Evolutionary conservation across 345 rosid genomes (phyloP).

Genomic region (Salix exigua): DNA sequence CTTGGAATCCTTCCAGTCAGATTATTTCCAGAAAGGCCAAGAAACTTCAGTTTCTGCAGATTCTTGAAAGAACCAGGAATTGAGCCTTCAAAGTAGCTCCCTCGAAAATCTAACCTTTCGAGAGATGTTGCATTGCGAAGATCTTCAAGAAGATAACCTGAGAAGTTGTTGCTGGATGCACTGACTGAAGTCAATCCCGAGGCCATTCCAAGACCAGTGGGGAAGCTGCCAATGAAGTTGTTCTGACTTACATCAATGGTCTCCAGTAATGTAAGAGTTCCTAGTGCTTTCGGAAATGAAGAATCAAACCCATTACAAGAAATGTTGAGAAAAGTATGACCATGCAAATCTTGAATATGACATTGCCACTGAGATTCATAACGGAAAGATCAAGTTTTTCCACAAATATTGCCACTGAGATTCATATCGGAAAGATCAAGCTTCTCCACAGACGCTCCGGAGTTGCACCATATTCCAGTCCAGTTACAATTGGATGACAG

Average conservation of each 20-base stretch:
- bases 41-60: constrained; percentile 67
- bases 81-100: constrained; percentile 67
- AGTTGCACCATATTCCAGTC: no score
- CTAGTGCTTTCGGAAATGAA: constrained; percentile 52
- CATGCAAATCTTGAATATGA: constrained; percentile 42
- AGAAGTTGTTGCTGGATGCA: constrained; percentile 82
- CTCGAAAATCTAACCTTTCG: constrained; percentile 69
- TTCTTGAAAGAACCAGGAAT: constrained; percentile 61
- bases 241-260: constrained; percentile 67
- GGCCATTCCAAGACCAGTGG: constrained; percentile 69
- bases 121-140: constrained; percentile 66
- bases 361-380: no score
- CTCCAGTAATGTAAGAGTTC: constrained; percentile 53
- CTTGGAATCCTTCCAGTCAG: constrained; percentile 69
- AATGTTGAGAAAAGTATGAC: constrained; percentile 47
- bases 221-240: constrained; percentile 66
- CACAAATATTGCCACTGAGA: no score
- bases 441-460: no score
- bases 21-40: constrained; percentile 88
- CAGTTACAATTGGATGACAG: no score
- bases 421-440: no score
- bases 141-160: constrained; percentile 77
- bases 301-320: constrained; percentile 52
- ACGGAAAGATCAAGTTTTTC: no score
- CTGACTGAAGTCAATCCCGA: constrained; percentile 59